Base-by-base conservation (phyloP, 2,329 filamentous ascomycete genomes). In the Raffaelea ambrosiae region DNA sequence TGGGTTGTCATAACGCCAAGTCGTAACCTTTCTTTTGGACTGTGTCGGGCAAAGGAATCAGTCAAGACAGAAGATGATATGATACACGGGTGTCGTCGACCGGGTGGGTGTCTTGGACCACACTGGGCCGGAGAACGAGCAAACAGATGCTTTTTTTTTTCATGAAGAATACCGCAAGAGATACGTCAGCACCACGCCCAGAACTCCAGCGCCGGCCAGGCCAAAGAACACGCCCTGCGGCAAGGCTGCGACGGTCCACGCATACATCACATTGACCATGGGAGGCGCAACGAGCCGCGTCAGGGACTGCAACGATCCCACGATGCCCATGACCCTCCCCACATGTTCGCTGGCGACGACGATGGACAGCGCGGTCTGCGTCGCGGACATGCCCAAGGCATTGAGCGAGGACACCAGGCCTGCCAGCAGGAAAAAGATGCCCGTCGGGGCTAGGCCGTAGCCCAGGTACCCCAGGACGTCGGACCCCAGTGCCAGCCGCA, bases 301-400 rank as follows among this genome's bases (percentile, higher is more conserved):
- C 44, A 46, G 23, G 31, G 44, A 33, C 35, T 46, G 44, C 35
- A 46, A 22, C 3, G 35, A 46, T 9, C 44, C 44, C 5, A 46
- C 44, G 5, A 20, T 31, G 16, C 44, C 44, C 44, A 46, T 40
- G 21, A 46, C 35, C 35, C 26, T 40, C n/a, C 44, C 44, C 3
- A 46, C 35, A n/a, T 46, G 44, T 21, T 40, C 35, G 3, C 35
- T 21, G 1, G 35, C 8, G 21, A 46, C 44, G 13, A 46, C 3
- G 21, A 46, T 40, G 21, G 44, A 29, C 44, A 46, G 26, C 13
- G 44, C 5, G 5, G 44, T 22, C 22, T 46, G 44, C 18, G 16
- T 46, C 8, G 44, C 44, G 3, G 44, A 40, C 18, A 46, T 3
- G 13, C 44, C 23, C 9, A 46, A 10, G 22, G 44, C 44, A 18